Conservation (phyloP, 257 asterid species). For the Nicotiana undulata region DNA sequence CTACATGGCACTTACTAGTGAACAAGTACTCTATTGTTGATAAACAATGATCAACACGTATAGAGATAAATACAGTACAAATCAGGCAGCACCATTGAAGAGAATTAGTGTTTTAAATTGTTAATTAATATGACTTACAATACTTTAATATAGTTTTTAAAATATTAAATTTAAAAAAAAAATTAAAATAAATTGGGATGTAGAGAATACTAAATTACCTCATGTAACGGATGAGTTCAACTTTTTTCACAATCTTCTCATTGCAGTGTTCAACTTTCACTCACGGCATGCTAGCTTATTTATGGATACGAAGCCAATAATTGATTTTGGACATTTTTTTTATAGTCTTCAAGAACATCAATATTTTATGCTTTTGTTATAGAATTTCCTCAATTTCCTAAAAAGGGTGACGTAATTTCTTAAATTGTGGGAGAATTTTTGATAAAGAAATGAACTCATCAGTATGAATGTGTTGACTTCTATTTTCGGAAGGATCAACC, state of each 20-base stretch:
- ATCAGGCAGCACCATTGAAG: neutral
- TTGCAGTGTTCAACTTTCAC: neutral
- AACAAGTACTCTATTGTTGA: neutral
- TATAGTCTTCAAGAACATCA: neutral
- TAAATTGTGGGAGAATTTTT: neutral
- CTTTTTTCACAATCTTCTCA: neutral
- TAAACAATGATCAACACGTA: neutral
- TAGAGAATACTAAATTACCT: neutral
- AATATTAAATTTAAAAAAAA: too few relatives aligned
- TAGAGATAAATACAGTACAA: neutral
- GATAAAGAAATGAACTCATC: neutral
- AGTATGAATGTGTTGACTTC: constrained; percentile 5
- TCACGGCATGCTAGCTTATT: neutral
- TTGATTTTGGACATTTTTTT: neutral
- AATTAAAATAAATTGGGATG: too few relatives aligned
- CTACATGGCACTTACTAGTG: neutral
- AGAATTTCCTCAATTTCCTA: neutral
- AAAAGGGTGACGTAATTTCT: neutral
- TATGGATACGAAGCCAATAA: neutral
- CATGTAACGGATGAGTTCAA: neutral
- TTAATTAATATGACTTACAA: too few relatives aligned
- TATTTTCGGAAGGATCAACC: neutral
- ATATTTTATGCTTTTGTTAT: neutral
- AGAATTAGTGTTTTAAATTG: neutral
- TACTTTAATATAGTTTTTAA: too few relatives aligned